A percentile compares a stretch with the other conserved stretches of the same genome.
Evolutionary conservation across 2,329 filamentous ascomycete species (phyloP).

Genomic region (Teratosphaeria pseudoeucalypti): DNA sequence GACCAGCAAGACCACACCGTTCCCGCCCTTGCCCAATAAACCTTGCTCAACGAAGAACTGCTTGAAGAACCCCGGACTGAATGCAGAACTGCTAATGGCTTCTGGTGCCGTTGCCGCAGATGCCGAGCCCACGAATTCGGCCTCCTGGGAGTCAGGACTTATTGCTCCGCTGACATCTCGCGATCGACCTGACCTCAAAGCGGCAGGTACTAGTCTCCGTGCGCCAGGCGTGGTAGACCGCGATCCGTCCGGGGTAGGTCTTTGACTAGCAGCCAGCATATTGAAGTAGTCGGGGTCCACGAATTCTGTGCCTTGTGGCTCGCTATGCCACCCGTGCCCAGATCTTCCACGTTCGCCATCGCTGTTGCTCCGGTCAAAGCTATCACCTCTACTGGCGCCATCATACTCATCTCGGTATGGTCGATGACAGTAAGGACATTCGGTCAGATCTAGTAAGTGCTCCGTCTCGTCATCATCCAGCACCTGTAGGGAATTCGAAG

Average conservation of each 20-base stretch:
- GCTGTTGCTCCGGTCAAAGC: neutral
- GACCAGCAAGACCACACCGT: constrained; percentile 90
- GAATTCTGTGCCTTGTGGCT: constrained; percentile 47
- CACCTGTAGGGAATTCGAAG: constrained; percentile 75
- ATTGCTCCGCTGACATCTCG: constrained; percentile 21
- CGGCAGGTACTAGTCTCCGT: constrained; percentile 33
- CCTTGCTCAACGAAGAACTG: constrained; percentile 85
- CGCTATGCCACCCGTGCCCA: neutral
- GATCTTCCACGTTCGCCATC: neutral
- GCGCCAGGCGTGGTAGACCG: constrained; percentile 21
- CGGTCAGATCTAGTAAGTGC: constrained; percentile 47
- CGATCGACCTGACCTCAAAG: constrained; percentile 23
- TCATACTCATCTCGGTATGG: constrained; percentile 44
- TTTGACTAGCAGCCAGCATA: constrained; percentile 59
- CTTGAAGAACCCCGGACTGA: constrained; percentile 86
- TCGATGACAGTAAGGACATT: constrained; percentile 88
- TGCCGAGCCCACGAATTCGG: constrained; percentile 38
- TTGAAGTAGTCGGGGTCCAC: constrained; percentile 91
- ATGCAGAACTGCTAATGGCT: constrained; percentile 75
- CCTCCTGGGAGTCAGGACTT: constrained; percentile 36
- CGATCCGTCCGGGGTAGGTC: constrained; percentile 35
- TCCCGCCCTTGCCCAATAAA: constrained; percentile 79
- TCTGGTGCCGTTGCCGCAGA: constrained; percentile 36
- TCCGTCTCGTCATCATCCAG: constrained; percentile 44
- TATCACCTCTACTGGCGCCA: constrained; percentile 1